Percentiles rank a stretch among this genome's conserved stretches.
phyloP scores from a whole-genome alignment of 208 protist genomes.

The Leishmania major region DNA sequence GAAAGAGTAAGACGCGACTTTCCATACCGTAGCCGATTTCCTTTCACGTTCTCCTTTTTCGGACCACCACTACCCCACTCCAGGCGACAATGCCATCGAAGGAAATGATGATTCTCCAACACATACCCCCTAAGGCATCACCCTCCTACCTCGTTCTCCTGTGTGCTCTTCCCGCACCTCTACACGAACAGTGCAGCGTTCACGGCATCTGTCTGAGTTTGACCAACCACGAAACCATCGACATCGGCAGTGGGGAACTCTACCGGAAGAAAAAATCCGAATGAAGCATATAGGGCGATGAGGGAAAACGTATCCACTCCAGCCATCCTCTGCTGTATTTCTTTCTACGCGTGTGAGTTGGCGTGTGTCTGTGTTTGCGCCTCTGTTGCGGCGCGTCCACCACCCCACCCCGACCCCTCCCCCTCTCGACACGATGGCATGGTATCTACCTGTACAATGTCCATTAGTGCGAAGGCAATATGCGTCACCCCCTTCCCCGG shows the following conservation, averaged over 20 bases:
- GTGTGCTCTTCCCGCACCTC: background rate
- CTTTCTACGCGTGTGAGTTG: background rate
- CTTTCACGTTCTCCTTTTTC: background rate
- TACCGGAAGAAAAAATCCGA: background rate
- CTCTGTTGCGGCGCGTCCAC: background rate
- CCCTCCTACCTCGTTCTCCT: background rate
- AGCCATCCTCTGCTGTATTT: background rate
- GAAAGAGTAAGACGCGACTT: background rate
- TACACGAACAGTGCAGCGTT: background rate
- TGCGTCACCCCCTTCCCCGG: background rate
- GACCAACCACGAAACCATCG: background rate
- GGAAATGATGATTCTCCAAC: background rate
- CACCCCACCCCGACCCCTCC: too few relatives aligned
- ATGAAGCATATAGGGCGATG: background rate
- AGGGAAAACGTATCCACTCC: background rate
- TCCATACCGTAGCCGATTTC: background rate
- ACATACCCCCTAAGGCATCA: background rate
- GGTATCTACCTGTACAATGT: background rate
- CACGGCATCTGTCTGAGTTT: background rate
- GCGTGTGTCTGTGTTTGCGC: conserved; percentile 2
- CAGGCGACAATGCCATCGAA: background rate
- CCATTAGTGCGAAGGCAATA: background rate
- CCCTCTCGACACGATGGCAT: background rate
- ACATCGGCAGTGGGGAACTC: background rate
- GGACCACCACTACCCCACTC: background rate